Conservation (phyloP, 306 rosid genomes). For the Pyrus communis region DNA sequence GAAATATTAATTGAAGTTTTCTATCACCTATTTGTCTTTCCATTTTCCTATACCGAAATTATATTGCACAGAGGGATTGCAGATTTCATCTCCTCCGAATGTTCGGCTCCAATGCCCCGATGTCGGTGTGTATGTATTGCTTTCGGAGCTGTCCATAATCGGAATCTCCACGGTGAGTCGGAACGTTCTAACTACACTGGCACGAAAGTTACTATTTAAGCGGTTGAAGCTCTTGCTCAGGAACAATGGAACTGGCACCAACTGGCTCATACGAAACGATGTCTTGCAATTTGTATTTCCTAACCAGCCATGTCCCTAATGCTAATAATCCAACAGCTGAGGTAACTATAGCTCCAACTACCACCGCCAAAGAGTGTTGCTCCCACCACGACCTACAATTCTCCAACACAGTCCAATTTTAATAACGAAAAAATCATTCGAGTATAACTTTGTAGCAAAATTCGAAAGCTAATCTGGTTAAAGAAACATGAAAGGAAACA, state of each 20-base stretch:
- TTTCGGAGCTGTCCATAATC: neutral
- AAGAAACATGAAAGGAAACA: neutral
- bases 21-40: neutral
- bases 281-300: conserved; percentile 24
- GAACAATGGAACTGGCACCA: conserved; percentile 2
- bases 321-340: conserved; percentile 21
- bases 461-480: neutral
- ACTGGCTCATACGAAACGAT: conserved; percentile 26
- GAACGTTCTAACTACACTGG: neutral
- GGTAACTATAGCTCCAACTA: conserved; percentile 23
- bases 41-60: neutral
- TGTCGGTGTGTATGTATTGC: neutral
- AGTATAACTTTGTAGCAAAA: neutral
- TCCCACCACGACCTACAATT: conserved; percentile 33
- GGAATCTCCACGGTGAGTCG: neutral
- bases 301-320: conserved; percentile 26
- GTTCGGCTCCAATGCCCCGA: neutral
- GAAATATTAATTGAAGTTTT: neutral
- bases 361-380: conserved; percentile 20
- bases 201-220: neutral
- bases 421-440: neutral
- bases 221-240: conserved; percentile 54
- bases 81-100: conserved; percentile 3
- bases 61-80: conserved; percentile 9
- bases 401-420: conserved; percentile 1